Evolutionary conservation across 1,139 yeast genomes (phyloP).

Genomic region (Kazachstania sp.): DNA sequence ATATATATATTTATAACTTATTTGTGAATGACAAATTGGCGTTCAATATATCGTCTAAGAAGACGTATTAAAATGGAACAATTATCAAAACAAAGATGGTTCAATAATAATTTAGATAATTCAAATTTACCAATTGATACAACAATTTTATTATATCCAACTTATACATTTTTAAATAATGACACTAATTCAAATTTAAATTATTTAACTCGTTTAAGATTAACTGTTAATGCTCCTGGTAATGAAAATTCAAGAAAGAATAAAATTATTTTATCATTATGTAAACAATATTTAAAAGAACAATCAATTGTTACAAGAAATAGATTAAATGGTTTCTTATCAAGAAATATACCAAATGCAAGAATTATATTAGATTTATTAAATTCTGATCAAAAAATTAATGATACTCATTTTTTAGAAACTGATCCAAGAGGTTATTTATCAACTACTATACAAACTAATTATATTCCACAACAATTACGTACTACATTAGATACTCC

Average conservation of each 20-base stretch:
- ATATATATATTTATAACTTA: neutral
- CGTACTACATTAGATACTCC: conserved; percentile 24
- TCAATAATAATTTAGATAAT: neutral
- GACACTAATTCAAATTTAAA: neutral
- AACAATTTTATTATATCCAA: conserved; percentile 46
- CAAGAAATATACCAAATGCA: neutral
- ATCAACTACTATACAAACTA: conserved; percentile 39
- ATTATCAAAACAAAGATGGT: neutral
- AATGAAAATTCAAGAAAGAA: conserved; percentile 56
- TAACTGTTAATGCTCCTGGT: conserved; percentile 69
- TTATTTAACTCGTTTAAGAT: conserved; percentile 50
- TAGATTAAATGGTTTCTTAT: neutral
- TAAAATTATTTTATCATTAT: conserved; percentile 55
- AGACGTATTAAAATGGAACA: conserved; percentile 3
- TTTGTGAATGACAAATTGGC: conserved; percentile 1
- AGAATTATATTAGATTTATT: neutral
- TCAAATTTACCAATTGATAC: conserved; percentile 21
- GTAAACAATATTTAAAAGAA: conserved; percentile 44
- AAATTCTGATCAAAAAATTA: neutral
- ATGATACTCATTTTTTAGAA: neutral
- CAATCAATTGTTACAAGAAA: conserved; percentile 2
- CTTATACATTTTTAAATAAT: conserved; percentile 38
- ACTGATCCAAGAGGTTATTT: conserved; percentile 61
- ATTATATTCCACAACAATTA: conserved; percentile 48
- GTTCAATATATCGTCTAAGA: neutral